Evolutionary conservation across 2,329 filamentous ascomycete species (phyloP).

Genomic region (Nigrograna mackinnonii): DNA sequence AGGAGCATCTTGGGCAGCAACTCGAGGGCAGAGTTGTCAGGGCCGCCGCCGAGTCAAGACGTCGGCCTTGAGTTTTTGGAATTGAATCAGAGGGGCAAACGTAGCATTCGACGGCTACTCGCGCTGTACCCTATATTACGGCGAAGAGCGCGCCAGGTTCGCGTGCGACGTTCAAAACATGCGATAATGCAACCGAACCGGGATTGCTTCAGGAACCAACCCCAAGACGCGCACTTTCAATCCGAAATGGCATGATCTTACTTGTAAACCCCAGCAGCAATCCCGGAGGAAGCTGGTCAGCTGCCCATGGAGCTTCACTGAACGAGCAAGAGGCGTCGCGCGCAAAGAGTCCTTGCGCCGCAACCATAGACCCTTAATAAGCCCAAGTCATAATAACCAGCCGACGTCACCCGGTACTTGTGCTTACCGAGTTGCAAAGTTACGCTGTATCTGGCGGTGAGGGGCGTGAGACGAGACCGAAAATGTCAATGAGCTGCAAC

Average conservation of each 20-base stretch:
- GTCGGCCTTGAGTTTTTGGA: slow-evolving; percentile 1
- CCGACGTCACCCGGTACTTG: slow-evolving; percentile 4
- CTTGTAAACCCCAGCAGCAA: slow-evolving; percentile 2
- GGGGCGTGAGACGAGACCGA: too few relatives aligned
- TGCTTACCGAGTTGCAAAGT: slow-evolving; percentile 7
- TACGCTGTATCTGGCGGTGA: too few relatives aligned
- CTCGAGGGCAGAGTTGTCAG: too few relatives aligned
- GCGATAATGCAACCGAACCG: slow-evolving; percentile 8
- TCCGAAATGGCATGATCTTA: slow-evolving; percentile 11
- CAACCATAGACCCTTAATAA: slow-evolving; percentile 3
- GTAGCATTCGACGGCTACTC: too few relatives aligned
- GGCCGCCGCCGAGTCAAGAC: slow-evolving; percentile 6
- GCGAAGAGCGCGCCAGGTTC: slow-evolving; percentile 8
- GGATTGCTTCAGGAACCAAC: slow-evolving; percentile 3
- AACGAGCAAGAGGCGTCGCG: slow-evolving; percentile 5
- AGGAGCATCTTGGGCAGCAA: too few relatives aligned
- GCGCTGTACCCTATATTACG: too few relatives aligned
- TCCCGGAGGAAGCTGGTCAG: slow-evolving; percentile 10
- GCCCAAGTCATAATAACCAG: slow-evolving; percentile 7
- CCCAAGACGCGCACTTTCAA: slow-evolving; percentile 3
- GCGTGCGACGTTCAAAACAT: slow-evolving; percentile 8
- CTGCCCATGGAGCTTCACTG: slow-evolving; percentile 7
- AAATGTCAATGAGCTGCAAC: slow-evolving; percentile 3
- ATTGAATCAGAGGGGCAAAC: slow-evolving; percentile 1
- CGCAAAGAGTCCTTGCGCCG: not conserved